Evolutionary conservation across 2,329 filamentous ascomycete species (phyloP).

Genomic region (Trichoderma sp.): DNA sequence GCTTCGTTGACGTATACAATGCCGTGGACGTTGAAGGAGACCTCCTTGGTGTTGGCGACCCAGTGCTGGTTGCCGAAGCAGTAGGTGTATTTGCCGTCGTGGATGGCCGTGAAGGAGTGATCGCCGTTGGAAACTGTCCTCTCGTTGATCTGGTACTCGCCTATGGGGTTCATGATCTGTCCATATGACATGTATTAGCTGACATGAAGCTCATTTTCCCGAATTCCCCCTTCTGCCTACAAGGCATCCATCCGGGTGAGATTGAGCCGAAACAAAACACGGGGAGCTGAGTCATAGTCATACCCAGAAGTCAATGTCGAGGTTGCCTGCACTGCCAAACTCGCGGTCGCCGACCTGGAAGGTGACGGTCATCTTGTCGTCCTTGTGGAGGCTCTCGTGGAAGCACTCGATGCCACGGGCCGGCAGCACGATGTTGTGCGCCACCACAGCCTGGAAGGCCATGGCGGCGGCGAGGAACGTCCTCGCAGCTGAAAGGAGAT

Average conservation of each 20-base stretch:
- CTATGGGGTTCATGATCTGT: conserved; percentile 74
- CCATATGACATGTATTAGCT: background rate
- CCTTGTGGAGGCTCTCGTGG: conserved; percentile 85
- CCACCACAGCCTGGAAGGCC: conserved; percentile 58
- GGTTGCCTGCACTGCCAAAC: conserved; percentile 88
- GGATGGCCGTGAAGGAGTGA: conserved; percentile 80
- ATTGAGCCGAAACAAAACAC: background rate
- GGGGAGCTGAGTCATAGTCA: conserved; percentile 28
- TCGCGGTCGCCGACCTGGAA: conserved; percentile 98
- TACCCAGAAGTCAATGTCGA: conserved; percentile 99
- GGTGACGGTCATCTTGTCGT: conserved; percentile 97
- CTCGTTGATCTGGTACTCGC: conserved; percentile 75
- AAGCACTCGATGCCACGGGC: conserved; percentile 97
- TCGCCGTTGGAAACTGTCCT: conserved; percentile 84
- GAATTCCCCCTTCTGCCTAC: conserved; percentile 7
- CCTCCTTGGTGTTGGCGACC: conserved; percentile 94
- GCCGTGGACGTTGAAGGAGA: conserved; percentile 98
- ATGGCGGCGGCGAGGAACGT: conserved; percentile 41
- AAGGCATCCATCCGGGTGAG: background rate
- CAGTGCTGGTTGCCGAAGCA: conserved; percentile 99
- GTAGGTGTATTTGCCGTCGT: conserved; percentile 89
- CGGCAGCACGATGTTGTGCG: conserved; percentile 94
- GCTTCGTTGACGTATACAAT: conserved; percentile 94
- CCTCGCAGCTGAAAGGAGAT: conserved; percentile 40
- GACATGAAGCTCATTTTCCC: background rate